Percentiles rank a stretch among this genome's conserved stretches.
These are phyloP conservation scores for Apiotrichum porosum DNA, from an alignment of 1,284 basidiomycete genomes.

Conservation along the genomic window DNA sequence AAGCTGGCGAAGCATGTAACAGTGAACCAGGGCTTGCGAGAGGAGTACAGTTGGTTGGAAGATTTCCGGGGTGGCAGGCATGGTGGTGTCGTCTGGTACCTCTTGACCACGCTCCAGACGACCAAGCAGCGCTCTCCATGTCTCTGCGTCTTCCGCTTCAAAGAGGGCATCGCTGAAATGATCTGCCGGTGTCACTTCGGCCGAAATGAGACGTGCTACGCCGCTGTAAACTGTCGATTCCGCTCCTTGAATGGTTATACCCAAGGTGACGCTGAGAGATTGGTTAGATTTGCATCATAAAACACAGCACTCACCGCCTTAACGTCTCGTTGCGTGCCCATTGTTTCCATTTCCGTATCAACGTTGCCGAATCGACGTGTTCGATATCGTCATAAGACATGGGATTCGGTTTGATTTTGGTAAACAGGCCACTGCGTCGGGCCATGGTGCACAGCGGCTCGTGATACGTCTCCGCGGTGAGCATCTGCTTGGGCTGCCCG, in stretches of 20 bases:
- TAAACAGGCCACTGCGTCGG: not conserved
- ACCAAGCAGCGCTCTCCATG: slow-evolving; percentile 5
- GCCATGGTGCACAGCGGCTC: slow-evolving; percentile 1
- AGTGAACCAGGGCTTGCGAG: slow-evolving; percentile 5
- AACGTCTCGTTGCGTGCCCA: slow-evolving; percentile 11
- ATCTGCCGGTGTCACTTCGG: not conserved
- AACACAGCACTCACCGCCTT: not conserved
- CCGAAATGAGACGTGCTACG: not conserved
- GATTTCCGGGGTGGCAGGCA: not conserved
- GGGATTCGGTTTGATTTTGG: slow-evolving; percentile 5
- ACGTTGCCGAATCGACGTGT: not conserved
- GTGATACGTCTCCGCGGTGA: slow-evolving; percentile 8
- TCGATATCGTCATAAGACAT: slow-evolving; percentile 1
- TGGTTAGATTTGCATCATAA: not conserved
- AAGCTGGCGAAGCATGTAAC: slow-evolving; percentile 5
- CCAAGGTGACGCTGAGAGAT: slow-evolving; percentile 2
- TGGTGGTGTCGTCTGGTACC: too few species aligned
- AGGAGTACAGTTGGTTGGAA: slow-evolving; percentile 3
- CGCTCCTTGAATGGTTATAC: slow-evolving; percentile 10
- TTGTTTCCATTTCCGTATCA: slow-evolving; percentile 5
- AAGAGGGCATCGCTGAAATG: slow-evolving; percentile 12
- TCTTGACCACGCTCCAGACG: too few species aligned
- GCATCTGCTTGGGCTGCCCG: slow-evolving; percentile 10
- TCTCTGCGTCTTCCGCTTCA: slow-evolving; percentile 8
- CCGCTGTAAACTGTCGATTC: slow-evolving; percentile 8